phyloP scores from a whole-genome alignment of 768 basidiomycete genomes.

The Amanita jacksonii region DNA sequence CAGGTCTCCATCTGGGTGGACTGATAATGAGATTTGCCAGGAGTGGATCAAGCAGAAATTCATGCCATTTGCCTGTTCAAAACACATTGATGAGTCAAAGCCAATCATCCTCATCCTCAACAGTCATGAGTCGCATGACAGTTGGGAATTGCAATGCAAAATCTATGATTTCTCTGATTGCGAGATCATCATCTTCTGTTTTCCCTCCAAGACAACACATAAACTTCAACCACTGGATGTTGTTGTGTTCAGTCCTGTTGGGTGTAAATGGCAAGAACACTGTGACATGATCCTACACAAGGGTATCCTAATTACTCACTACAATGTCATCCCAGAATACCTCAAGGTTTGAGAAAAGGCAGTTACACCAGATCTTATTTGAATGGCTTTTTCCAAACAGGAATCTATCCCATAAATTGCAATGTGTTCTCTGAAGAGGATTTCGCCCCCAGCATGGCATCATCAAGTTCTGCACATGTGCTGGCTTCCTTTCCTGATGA shows the following conservation, averaged over 20 bases:
- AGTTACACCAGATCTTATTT: conserved; percentile 13
- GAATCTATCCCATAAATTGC: conserved; percentile 8
- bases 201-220: too few relatives aligned
- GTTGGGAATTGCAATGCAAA: conserved; percentile 15
- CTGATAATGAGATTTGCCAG: conserved; percentile 3
- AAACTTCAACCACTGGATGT: conserved; percentile 31
- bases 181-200: conserved; percentile 12
- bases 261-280: conserved; percentile 19
- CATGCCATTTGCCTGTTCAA: conserved; percentile 21
- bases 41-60: conserved; percentile 32
- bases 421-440: conserved; percentile 8
- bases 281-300: conserved; percentile 16
- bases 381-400: conserved; percentile 14
- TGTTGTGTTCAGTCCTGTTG: conserved; percentile 29
- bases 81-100: conserved; percentile 16
- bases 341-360: conserved; percentile 13
- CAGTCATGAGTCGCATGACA: conserved; percentile 36
- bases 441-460: conserved; percentile 14
- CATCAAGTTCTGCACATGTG: not conserved
- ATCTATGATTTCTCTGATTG: conserved; percentile 27
- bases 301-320: conserved; percentile 15
- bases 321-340: conserved; percentile 21
- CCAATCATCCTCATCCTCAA: conserved; percentile 31
- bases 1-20: too few relatives aligned
- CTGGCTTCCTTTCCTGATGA: not conserved